Evolutionary conservation across 805 yeast species (phyloP), one percentile per base, ranked within the genome.

Genomic region (Komagataella phaffii): DNA sequence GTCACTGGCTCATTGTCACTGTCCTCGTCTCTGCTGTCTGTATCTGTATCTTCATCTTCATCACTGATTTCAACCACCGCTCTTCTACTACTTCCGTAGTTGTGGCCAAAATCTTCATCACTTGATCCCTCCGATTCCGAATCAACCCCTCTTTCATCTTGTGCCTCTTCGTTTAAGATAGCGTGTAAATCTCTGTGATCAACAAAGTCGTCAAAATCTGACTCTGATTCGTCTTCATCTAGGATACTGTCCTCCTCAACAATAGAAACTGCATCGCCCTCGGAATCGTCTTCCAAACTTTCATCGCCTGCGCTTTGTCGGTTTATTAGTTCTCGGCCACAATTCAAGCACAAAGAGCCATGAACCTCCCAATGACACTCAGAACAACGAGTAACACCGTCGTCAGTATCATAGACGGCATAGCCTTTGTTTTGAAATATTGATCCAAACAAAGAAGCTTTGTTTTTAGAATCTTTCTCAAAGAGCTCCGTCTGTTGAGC

Each of bases 331-430:
- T 79, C 61, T 53, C 77, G 66, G 3, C 84, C 83, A 63, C 93
- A 85, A 58, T 85, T 84, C 5, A 78, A 71, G 59, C 93, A 85
- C n/a, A 65, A 69, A 3, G 73, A 66, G 0, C 86, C 88, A 54
- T 77, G 78, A 1, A 84, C 80, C 58, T 85, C 91, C 91, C 91
- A 85, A 59, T 81, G 88, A 61, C 93, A 85, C 52, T 78, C 75
- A 6, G 85, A 77, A 59, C 93, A 85, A 51, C 91, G 65, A 0
- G 85, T 78, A 7, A 85, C 86, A 2, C 89, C 89, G 58, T 85
- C 91, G 24, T 78, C 77, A 24, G 68, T 69, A 58, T 83, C 89
- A 1, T 81, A 68, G 2, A 80, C 63, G 0, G 83, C 80, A 14
- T 71, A 63, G 2, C 79, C 76, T 17, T 72, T 60, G 49, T 64